Percentiles rank a stretch among this genome's conserved stretches.
phyloP scores from a whole-genome alignment of 139 green algal species.

The Dunaliella primolecta region DNA sequence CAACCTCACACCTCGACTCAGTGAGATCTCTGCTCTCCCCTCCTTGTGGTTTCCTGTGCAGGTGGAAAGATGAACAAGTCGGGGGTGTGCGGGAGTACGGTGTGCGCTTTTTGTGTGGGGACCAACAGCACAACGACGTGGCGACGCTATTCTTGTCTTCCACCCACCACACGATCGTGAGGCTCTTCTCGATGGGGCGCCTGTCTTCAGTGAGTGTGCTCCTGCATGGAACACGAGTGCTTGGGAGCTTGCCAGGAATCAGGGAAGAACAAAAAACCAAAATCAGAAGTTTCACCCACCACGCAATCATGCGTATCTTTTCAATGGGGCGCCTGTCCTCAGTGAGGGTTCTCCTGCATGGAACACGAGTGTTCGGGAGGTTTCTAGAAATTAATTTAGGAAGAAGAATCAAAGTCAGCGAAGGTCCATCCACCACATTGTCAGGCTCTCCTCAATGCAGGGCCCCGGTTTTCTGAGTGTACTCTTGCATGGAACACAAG shows the following conservation, averaged over 20 bases:
- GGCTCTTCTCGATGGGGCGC: constrained; percentile 64
- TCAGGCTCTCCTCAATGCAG: constrained; percentile 73
- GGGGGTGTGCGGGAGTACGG: constrained; percentile 14
- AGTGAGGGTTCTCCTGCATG: too few relatives aligned
- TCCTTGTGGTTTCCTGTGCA: too few relatives aligned
- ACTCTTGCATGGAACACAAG: too few relatives aligned
- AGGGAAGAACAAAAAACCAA: too few relatives aligned
- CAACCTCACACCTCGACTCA: too few relatives aligned
- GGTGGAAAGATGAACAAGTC: constrained; percentile 16
- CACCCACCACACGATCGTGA: constrained; percentile 69
- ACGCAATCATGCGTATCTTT: constrained; percentile 76
- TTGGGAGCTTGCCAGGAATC: too few relatives aligned
- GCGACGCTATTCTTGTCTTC: constrained; percentile 74
- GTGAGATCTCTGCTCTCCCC: too few relatives aligned
- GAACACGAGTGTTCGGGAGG: too few relatives aligned
- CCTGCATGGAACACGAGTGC: too few relatives aligned
- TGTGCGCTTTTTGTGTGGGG: constrained; percentile 35
- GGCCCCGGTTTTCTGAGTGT: too few relatives aligned
- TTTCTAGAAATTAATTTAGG: too few relatives aligned
- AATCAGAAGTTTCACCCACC: constrained; percentile 51
- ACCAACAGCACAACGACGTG: constrained; percentile 82
- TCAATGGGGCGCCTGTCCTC: constrained; percentile 37
- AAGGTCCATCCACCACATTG: constrained; percentile 62
- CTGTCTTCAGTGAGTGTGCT: neutral
- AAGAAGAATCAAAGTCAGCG: too few relatives aligned